Evolutionary conservation across 148 eudicot genomes (phyloP).

Genomic region (Fagopyrum esculentum): DNA sequence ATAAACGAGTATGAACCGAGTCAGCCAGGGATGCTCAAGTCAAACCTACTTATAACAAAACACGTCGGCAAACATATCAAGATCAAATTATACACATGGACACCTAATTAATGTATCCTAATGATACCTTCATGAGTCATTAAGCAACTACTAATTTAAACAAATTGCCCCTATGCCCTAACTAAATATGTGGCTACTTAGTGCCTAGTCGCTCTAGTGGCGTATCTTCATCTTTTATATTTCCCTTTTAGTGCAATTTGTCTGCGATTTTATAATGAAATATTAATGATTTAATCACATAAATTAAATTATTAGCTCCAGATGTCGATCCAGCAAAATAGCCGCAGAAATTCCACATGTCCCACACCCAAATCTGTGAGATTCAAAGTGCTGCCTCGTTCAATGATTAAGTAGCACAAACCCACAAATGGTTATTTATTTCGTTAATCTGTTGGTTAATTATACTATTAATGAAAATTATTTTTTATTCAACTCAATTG

Average conservation of each 20-base stretch:
- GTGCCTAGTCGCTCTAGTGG: background rate
- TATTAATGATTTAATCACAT: background rate
- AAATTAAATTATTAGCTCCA: background rate
- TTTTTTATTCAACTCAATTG: background rate
- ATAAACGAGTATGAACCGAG: too few relatives aligned
- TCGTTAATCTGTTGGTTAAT: background rate
- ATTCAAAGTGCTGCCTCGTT: constrained; percentile 1
- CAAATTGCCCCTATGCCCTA: constrained; percentile 4
- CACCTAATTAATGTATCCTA: background rate
- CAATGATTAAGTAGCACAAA: constrained; percentile 7
- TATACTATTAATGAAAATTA: background rate
- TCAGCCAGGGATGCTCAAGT: too few relatives aligned
- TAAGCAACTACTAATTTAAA: background rate
- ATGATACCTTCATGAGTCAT: background rate
- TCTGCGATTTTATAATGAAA: background rate
- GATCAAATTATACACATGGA: background rate
- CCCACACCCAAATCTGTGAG: constrained; percentile 9
- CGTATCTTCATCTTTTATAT: background rate
- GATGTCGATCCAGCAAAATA: background rate
- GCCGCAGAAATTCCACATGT: constrained; percentile 1
- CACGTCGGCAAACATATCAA: too few relatives aligned
- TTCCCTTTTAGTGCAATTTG: background rate
- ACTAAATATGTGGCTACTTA: background rate
- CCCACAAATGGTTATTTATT: background rate
- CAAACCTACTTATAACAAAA: too few relatives aligned